Conservation (phyloP, 805 yeast genomes). For the Torulaspora franciscae region DNA sequence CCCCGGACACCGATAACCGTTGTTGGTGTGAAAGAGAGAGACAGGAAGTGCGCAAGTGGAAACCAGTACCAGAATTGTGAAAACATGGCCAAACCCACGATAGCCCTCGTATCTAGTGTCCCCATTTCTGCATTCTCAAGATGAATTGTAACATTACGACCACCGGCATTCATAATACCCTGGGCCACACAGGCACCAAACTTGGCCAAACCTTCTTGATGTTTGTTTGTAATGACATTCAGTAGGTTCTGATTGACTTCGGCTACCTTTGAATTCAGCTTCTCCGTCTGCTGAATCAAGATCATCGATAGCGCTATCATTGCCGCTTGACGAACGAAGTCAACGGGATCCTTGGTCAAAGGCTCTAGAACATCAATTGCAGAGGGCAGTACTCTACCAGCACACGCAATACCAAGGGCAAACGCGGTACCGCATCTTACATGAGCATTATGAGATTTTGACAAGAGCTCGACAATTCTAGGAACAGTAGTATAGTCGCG, state of each 20-base stretch:
- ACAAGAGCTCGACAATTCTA: conserved; percentile 83
- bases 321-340: conserved; percentile 97
- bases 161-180: conserved; percentile 98
- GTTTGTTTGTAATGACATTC: conserved; percentile 75
- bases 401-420: conserved; percentile 96
- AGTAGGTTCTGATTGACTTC: conserved; percentile 70
- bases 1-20: conserved; percentile 75
- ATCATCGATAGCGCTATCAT: conserved; percentile 89
- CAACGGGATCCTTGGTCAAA: conserved; percentile 87
- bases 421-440: conserved; percentile 97
- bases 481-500: conserved; percentile 93
- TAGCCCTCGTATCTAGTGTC: conserved; percentile 82
- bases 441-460: conserved; percentile 95
- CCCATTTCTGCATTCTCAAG: conserved; percentile 85
- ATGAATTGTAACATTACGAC: conserved; percentile 92
- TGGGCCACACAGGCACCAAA: conserved; percentile 97
- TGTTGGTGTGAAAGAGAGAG: conserved; percentile 89
- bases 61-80: conserved; percentile 98
- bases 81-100: conserved; percentile 86
- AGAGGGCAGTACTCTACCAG: conserved; percentile 82
- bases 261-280: conserved; percentile 71
- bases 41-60: conserved; percentile 90
- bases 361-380: conserved; percentile 93
- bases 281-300: conserved; percentile 81
- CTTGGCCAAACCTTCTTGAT: conserved; percentile 94